Base-by-base conservation (phyloP, 257 asterid species). In the Forsythia viridissima region DNA sequence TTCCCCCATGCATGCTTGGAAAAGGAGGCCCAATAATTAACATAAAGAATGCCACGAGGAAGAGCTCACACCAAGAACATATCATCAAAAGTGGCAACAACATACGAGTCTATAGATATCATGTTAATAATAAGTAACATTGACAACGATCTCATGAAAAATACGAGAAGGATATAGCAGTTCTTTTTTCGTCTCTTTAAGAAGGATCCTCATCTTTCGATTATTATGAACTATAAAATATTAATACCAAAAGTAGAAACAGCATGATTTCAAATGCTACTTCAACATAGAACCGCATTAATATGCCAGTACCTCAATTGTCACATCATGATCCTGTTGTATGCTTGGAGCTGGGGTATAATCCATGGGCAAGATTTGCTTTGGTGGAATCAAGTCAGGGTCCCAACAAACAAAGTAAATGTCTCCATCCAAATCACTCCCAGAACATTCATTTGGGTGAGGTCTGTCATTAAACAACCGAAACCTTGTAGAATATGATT, bases 371-470 rank as follows among this genome's bases (percentile, higher is more conserved):
- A 55, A 0, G 21, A 16, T 74, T 79, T 89, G 91, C 65, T 3
- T 43, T 16, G 86, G 82, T 5, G 97, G 99, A 80, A 93, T 86
- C 88, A 95, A 55, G 15, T 91, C 98, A n/a, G 39, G 76, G 69
- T 95, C 99, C 99, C 98, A 93, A 74, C 97, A 90, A 24, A 95
- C 97, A 79, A 93, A 93, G 89, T 92, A 95, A 77, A 93, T 76
- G 80, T 95, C 99, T 44, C 99, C 99, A 77, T 95, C 99, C 89
- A 93, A 86, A 80, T 95, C 99, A 75, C 98, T 92, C 79, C 99
- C 97, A 41, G 98, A 95, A 77, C 99, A 95, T 88, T 95, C 99
- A 83, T 92, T 92, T 46, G 99, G 99, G 84, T 93, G 98, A 20
- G 99, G 99, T 76, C 98, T 92, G 86, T 80, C 13, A 78, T 68